A percentile compares a stretch with the other conserved stretches of the same genome.
phyloP scores from a whole-genome alignment of 257 asterid genomes.

The Thymus quinquecostatus region DNA sequence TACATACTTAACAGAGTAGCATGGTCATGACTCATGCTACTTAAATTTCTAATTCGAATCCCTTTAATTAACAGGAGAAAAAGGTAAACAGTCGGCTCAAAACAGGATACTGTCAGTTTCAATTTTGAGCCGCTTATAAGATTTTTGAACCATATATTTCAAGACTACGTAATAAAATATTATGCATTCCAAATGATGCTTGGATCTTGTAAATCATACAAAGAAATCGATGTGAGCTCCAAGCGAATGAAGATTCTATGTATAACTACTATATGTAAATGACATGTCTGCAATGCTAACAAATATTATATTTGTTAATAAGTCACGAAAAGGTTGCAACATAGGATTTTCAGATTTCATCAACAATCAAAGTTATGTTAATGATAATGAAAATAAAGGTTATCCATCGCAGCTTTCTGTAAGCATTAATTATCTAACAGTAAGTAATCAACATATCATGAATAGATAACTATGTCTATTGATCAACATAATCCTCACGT shows the following conservation, averaged over 20 bases:
- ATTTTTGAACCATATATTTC: background rate
- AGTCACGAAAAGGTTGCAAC: background rate
- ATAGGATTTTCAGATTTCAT: background rate
- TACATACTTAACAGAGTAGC: conserved; percentile 9
- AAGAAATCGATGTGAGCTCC: background rate
- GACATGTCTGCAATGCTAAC: too few relatives aligned
- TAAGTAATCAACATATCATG: too few relatives aligned
- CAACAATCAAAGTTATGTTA: background rate
- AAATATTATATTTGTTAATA: background rate
- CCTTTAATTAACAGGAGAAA: too few relatives aligned
- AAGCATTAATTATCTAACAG: background rate
- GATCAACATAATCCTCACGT: background rate
- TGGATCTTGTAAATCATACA: background rate
- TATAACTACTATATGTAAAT: background rate
- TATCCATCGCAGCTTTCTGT: background rate
- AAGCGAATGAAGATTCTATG: too few relatives aligned
- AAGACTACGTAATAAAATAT: background rate
- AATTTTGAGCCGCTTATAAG: background rate
- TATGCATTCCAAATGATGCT: background rate
- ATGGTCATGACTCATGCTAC: background rate
- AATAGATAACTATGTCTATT: background rate
- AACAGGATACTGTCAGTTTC: background rate
- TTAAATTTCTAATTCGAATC: too few relatives aligned
- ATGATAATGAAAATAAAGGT: background rate
- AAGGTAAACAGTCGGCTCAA: background rate